These are phyloP conservation scores for Aspergillus caelatus DNA, from an alignment of 2,329 filamentous ascomycete species.

Conservation along the genomic window DNA sequence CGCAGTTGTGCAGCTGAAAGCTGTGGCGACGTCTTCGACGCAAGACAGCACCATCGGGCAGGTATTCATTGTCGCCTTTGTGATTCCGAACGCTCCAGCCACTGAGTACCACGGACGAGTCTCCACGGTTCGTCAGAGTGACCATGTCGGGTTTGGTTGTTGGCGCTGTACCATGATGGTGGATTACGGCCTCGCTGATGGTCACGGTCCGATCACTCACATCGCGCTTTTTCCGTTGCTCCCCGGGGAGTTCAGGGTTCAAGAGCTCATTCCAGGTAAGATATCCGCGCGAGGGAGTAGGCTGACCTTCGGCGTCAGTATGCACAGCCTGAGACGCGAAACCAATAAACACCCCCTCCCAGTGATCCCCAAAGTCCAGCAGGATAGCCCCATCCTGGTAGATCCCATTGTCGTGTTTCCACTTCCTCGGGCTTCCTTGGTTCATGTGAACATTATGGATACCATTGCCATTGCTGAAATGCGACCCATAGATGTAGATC, in stretches of 20 bases:
- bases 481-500: constrained; percentile 22
- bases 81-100: constrained; percentile 19
- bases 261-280: constrained; percentile 17
- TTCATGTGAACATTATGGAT: constrained; percentile 29
- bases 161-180: neutral
- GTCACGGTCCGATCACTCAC: constrained; percentile 5
- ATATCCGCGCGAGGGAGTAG: neutral
- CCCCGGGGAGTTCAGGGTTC: constrained; percentile 6
- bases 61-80: constrained; percentile 12
- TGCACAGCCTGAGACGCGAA: constrained; percentile 24
- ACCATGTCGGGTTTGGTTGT: constrained; percentile 5
- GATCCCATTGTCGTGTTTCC: constrained; percentile 15
- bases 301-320: constrained; percentile 20
- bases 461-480: constrained; percentile 7
- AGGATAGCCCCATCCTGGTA: constrained; percentile 25
- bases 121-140: constrained; percentile 17
- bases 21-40: constrained; percentile 7
- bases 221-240: neutral
- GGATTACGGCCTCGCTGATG: constrained; percentile 14
- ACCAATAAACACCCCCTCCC: constrained; percentile 23
- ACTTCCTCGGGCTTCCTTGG: constrained; percentile 20
- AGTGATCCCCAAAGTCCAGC: constrained; percentile 16
- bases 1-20: constrained; percentile 10
- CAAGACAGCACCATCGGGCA: constrained; percentile 13
- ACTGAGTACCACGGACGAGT: constrained; percentile 10